A percentile compares a stretch with the other conserved stretches of the same genome.
These are phyloP conservation scores for Combretum micranthum DNA, from an alignment of 345 rosid genomes.

Conservation along the genomic window DNA sequence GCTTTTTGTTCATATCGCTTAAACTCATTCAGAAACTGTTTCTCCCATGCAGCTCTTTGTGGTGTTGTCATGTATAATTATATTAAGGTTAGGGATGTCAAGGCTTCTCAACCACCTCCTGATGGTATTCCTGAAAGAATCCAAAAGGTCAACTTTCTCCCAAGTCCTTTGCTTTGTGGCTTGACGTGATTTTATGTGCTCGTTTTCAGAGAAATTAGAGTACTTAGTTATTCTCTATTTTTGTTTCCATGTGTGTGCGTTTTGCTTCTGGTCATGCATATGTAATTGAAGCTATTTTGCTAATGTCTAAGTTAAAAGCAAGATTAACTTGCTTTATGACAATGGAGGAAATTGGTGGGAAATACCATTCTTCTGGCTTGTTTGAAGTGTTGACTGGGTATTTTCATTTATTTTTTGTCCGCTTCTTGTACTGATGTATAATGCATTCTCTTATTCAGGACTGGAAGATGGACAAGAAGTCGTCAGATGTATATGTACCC, in stretches of 20 bases:
- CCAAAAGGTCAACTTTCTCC: constrained; percentile 48
- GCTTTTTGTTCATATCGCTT: neutral
- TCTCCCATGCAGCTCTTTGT: constrained; percentile 56
- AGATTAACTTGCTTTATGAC: too few relatives aligned
- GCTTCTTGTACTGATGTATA: neutral
- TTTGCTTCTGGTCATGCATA: too few relatives aligned
- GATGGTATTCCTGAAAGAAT: constrained; percentile 68
- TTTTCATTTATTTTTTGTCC: too few relatives aligned
- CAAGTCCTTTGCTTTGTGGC: neutral
- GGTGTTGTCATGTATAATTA: constrained; percentile 96
- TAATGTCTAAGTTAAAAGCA: too few relatives aligned
- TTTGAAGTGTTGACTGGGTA: too few relatives aligned
- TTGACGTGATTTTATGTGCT: neutral
- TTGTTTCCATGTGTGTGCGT: too few relatives aligned
- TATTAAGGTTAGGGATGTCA: constrained; percentile 71
- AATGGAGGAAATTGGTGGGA: too few relatives aligned
- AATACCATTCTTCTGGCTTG: too few relatives aligned
- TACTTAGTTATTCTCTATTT: too few relatives aligned
- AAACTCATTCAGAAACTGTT: neutral
- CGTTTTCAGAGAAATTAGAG: neutral
- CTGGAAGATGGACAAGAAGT: constrained; percentile 84
- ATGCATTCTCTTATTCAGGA: constrained; percentile 36
- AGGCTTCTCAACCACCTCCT: constrained; percentile 49
- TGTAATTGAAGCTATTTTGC: too few relatives aligned
- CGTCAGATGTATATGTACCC: constrained; percentile 65